Conservation (phyloP, 2,329 filamentous ascomycete species). For the Hyphodiscus sp. region DNA sequence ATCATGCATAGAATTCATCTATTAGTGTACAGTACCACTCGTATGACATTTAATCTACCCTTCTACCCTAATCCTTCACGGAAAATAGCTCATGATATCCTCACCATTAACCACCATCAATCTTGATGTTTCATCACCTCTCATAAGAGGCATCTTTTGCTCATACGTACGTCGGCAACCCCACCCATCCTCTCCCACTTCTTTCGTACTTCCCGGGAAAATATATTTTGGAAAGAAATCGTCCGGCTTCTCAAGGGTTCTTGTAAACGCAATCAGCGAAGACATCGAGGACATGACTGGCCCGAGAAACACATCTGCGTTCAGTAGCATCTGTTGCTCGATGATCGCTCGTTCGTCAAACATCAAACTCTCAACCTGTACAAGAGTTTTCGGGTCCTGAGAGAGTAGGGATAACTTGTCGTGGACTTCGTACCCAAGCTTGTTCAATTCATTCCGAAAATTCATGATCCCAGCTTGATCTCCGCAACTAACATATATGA, state of each 20-base stretch:
- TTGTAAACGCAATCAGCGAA: constrained; percentile 17
- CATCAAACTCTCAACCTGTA: constrained; percentile 7
- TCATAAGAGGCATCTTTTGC: constrained; percentile 8
- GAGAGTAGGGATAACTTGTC: constrained; percentile 16
- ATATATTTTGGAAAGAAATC: constrained; percentile 18
- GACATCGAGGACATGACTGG: constrained; percentile 20
- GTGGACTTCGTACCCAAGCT: constrained; percentile 15
- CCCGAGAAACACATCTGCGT: constrained; percentile 17
- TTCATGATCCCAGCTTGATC: constrained; percentile 10
- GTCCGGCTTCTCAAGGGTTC: constrained; percentile 10
- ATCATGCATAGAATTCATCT: too few species aligned
- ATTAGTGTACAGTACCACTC: too few species aligned
- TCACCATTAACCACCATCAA: constrained; percentile 19
- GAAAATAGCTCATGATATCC: constrained; percentile 21
- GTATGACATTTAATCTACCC: too few species aligned
- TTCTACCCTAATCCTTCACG: constrained; percentile 4
- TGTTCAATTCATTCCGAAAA: constrained; percentile 11
- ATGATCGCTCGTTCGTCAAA: constrained; percentile 21
- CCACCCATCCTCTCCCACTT: background rate
- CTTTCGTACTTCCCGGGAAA: constrained; percentile 12
- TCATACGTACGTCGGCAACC: constrained; percentile 1
- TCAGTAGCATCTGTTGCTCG: constrained; percentile 18
- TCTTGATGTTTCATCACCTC: constrained; percentile 16
- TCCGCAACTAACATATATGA: constrained; percentile 22
- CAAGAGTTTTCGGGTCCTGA: constrained; percentile 4